Evolutionary conservation across 2,329 filamentous ascomycete species (phyloP).

Genomic region (Alternaria triticina): DNA sequence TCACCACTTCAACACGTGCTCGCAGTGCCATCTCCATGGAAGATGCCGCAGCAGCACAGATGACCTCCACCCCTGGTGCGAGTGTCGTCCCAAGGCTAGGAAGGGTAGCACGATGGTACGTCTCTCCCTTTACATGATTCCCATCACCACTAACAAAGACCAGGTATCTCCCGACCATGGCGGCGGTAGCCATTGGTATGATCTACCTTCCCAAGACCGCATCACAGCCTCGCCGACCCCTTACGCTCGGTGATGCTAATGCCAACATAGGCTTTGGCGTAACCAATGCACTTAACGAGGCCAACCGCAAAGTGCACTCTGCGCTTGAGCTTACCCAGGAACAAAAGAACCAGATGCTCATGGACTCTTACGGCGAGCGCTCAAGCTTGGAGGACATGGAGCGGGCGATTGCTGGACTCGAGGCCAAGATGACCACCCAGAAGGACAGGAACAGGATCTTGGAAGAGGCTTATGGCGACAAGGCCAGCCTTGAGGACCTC

Average conservation of each 20-base stretch:
- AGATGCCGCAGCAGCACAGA: conserved; percentile 30
- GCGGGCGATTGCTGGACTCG: conserved; percentile 36
- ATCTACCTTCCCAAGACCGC: conserved; percentile 33
- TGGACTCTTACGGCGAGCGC: conserved; percentile 41
- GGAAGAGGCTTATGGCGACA: conserved; percentile 57
- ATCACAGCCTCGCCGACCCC: conserved; percentile 27
- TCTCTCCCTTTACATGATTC: neutral
- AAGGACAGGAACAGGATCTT: conserved; percentile 48
- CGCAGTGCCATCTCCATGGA: conserved; percentile 32
- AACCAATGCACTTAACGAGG: conserved; percentile 38
- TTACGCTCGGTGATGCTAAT: conserved; percentile 40
- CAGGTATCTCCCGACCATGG: conserved; percentile 46
- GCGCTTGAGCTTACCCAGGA: conserved; percentile 34
- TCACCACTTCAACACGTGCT: conserved; percentile 39
- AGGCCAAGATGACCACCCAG: conserved; percentile 33
- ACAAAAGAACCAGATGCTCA: conserved; percentile 38
- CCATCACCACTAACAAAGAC: conserved; percentile 4
- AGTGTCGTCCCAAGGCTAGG: conserved; percentile 40
- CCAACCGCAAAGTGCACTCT: conserved; percentile 36
- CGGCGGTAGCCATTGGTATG: conserved; percentile 40
- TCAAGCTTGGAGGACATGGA: conserved; percentile 45
- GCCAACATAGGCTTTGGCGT: conserved; percentile 43
- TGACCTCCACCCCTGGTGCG: conserved; percentile 25
- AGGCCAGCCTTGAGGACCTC: conserved; percentile 53
- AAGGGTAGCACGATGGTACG: conserved; percentile 42